A percentile compares a stretch with the other conserved stretches of the same genome.
phyloP scores from a whole-genome alignment of 345 rosid genomes.

The Conringia planisiliqua region DNA sequence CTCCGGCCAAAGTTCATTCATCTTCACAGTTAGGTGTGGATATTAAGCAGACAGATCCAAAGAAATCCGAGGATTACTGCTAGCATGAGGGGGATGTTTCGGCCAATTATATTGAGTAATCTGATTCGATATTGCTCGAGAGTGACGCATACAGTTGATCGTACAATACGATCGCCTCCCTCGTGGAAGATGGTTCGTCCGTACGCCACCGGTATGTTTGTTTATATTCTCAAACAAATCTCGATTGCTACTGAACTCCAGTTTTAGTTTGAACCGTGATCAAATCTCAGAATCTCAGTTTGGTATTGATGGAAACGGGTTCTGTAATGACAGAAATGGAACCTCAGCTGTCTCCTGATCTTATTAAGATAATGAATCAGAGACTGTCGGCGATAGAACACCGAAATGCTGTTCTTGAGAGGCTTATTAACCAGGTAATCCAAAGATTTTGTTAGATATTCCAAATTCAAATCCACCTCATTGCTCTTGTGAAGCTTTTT shows the following conservation, averaged over 20 bases:
- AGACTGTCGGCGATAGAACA: slow-evolving; percentile 64
- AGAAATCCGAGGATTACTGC: background rate
- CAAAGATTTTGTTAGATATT: background rate
- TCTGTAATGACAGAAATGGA: slow-evolving; percentile 42
- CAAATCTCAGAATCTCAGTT: background rate
- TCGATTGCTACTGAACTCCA: background rate
- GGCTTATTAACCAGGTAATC: slow-evolving; percentile 58
- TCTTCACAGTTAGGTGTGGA: background rate
- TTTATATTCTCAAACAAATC: background rate
- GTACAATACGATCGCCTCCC: slow-evolving; percentile 16
- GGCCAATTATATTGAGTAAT: slow-evolving; percentile 16
- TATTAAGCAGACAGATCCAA: background rate
- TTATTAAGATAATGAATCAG: slow-evolving; percentile 78
- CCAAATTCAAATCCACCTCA: background rate
- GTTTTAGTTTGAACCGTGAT: background rate
- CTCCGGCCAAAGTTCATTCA: background rate
- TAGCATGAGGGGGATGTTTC: slow-evolving; percentile 30
- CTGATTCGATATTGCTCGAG: slow-evolving; percentile 34
- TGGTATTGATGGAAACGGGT: background rate
- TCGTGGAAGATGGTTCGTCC: slow-evolving; percentile 31
- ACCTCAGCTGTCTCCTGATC: slow-evolving; percentile 58
- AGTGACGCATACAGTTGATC: slow-evolving; percentile 4
- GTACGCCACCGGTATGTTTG: slow-evolving; percentile 44
- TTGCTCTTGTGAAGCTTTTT: background rate
- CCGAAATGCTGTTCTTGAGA: slow-evolving; percentile 54